phyloP scores from a whole-genome alignment of 2,329 filamentous ascomycete species.

The Cladophialophora chaetospira region DNA sequence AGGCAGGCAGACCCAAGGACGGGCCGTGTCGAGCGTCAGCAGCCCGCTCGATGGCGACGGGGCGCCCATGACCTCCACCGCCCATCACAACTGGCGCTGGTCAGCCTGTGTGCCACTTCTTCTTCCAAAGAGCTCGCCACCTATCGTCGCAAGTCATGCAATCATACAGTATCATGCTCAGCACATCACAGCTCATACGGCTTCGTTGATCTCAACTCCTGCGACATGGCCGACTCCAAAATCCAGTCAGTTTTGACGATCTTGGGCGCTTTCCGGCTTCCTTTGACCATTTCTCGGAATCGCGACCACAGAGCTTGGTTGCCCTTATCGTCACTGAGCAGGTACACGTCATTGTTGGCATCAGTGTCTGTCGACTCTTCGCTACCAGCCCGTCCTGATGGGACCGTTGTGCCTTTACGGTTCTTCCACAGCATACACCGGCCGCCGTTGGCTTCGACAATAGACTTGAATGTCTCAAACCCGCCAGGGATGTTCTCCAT shows the following conservation, averaged over 20 bases:
- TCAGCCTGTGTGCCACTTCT: not conserved
- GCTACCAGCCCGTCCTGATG: conserved; percentile 50
- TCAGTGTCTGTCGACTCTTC: conserved; percentile 49
- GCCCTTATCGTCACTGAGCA: conserved; percentile 70
- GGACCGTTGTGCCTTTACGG: conserved; percentile 67
- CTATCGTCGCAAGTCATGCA: not conserved
- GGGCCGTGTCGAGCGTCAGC: too few relatives aligned
- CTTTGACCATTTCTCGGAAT: conserved; percentile 77
- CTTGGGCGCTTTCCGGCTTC: conserved; percentile 75
- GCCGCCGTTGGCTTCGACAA: conserved; percentile 86
- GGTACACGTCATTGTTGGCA: conserved; percentile 73
- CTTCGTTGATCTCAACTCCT: conserved; percentile 70
- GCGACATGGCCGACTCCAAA: conserved; percentile 83
- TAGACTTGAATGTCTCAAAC: conserved; percentile 78
- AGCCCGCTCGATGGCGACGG: too few relatives aligned
- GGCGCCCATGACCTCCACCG: too few relatives aligned
- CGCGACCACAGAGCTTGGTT: conserved; percentile 77
- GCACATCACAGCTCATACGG: conserved; percentile 53
- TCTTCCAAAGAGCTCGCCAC: not conserved
- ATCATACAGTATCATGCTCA: not conserved
- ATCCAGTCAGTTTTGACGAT: conserved; percentile 89
- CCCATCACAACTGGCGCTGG: too few relatives aligned
- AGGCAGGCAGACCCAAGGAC: not conserved
- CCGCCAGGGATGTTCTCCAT: conserved; percentile 78
- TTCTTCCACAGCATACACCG: conserved; percentile 76